Evolutionary conservation across 768 basidiomycete species (phyloP).

Genomic region (Phylloporus sp.): DNA sequence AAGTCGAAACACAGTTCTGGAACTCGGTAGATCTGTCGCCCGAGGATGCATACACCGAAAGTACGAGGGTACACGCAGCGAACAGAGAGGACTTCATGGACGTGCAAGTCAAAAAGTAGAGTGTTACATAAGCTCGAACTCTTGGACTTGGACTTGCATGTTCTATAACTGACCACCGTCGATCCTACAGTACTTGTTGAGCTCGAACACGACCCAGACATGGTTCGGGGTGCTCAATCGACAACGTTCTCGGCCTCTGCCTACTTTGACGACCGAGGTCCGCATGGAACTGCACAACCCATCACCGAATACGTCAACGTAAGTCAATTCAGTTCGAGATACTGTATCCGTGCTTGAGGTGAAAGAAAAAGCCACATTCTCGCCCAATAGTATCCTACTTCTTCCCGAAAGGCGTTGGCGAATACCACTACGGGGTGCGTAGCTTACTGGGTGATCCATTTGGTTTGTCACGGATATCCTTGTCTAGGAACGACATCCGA

Average conservation of each 20-base stretch:
- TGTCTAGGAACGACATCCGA: constrained; percentile 89
- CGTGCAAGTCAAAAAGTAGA: background rate
- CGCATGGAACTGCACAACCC: constrained; percentile 67
- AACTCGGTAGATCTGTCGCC: constrained; percentile 35
- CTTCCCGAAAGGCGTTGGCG: constrained; percentile 89
- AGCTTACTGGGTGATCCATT: background rate
- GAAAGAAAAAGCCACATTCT: constrained; percentile 27
- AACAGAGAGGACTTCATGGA: constrained; percentile 16
- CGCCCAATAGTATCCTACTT: constrained; percentile 94
- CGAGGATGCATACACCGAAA: constrained; percentile 23
- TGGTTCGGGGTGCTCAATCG: constrained; percentile 38
- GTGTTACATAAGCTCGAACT: constrained; percentile 17
- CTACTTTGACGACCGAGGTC: constrained; percentile 75
- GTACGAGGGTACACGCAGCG: constrained; percentile 11
- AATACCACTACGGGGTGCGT: constrained; percentile 93
- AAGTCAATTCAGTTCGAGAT: constrained; percentile 26
- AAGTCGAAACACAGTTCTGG: constrained; percentile 36
- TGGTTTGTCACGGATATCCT: constrained; percentile 1
- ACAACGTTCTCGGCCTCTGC: constrained; percentile 68
- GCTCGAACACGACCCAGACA: constrained; percentile 4
- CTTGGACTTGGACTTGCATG: background rate
- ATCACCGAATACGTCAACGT: constrained; percentile 79
- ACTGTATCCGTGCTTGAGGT: constrained; percentile 12
- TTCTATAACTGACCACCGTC: background rate
- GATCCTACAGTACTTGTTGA: background rate